phyloP scores from a whole-genome alignment of 1,284 basidiomycete species.

The Cryptococcus sp. region DNA sequence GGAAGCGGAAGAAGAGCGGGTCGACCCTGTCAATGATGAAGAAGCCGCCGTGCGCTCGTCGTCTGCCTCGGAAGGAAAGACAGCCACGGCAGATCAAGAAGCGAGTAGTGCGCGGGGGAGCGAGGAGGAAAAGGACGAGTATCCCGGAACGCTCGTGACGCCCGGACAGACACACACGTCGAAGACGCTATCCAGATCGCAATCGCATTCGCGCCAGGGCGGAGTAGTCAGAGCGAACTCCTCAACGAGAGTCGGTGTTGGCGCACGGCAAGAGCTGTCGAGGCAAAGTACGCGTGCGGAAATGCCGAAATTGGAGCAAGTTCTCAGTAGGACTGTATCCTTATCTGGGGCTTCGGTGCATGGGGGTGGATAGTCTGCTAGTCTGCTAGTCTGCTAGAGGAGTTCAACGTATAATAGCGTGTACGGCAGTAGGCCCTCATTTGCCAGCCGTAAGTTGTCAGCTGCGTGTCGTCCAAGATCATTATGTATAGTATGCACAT shows the following conservation, averaged over 20 bases:
- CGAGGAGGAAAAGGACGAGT: conserved; percentile 9
- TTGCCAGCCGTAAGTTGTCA: no score
- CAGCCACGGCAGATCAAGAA: neutral
- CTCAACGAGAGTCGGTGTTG: conserved; percentile 3
- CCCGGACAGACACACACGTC: conserved; percentile 8
- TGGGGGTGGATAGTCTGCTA: conserved; percentile 33
- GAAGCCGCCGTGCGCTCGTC: conserved; percentile 9
- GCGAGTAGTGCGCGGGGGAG: no score
- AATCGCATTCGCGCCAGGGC: conserved; percentile 11
- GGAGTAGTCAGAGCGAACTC: conserved; percentile 9
- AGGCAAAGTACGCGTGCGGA: conserved; percentile 12
- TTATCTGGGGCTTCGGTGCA: conserved; percentile 41
- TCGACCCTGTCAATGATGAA: conserved; percentile 13
- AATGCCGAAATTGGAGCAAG: conserved; percentile 38
- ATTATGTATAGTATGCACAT: no score
- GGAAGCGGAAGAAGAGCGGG: conserved; percentile 20
- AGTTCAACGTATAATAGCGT: no score
- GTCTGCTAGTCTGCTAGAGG: no score
- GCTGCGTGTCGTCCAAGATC: no score
- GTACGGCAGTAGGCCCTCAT: no score
- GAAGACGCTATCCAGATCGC: conserved; percentile 2
- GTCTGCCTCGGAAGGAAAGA: neutral
- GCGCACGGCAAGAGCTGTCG: neutral
- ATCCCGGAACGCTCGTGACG: conserved; percentile 1
- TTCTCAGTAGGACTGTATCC: conserved; percentile 41